A percentile compares a stretch with the other conserved stretches of the same genome.
These are phyloP conservation scores for Venturia asperata DNA, from an alignment of 2,329 filamentous ascomycete genomes.

Conservation along the genomic window DNA sequence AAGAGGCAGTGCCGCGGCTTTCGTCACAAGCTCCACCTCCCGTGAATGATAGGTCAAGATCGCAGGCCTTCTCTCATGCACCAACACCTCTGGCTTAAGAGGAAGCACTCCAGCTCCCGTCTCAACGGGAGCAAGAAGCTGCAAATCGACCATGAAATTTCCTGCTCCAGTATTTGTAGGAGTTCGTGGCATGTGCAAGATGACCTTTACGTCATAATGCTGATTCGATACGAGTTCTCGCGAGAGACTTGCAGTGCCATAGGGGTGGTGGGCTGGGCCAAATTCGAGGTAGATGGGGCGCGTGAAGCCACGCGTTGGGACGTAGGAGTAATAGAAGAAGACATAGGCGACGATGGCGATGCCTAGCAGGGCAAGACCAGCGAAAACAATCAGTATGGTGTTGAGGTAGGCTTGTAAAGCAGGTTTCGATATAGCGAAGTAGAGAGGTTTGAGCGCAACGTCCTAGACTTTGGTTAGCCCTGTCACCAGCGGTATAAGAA, in stretches of 20 bases:
- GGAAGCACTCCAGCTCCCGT: slow-evolving; percentile 13
- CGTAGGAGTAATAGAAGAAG: slow-evolving; percentile 61
- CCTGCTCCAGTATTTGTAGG: slow-evolving; percentile 67
- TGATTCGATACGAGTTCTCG: slow-evolving; percentile 60
- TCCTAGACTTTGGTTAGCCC: slow-evolving; percentile 36
- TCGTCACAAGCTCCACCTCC: slow-evolving; percentile 55
- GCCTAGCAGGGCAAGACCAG: slow-evolving; percentile 49
- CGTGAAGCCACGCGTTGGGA: slow-evolving; percentile 57
- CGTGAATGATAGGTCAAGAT: slow-evolving; percentile 74
- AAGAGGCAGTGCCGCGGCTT: slow-evolving; percentile 57
- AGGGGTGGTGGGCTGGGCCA: slow-evolving; percentile 36
- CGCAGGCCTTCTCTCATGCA: slow-evolving; percentile 56
- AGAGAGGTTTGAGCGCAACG: slow-evolving; percentile 47
- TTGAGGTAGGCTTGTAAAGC: slow-evolving; percentile 60
- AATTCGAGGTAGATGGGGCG: slow-evolving; percentile 61
- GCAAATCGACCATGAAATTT: slow-evolving; percentile 90
- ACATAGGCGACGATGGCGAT: slow-evolving; percentile 55
- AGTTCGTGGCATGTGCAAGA: slow-evolving; percentile 70
- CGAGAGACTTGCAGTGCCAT: slow-evolving; percentile 19
- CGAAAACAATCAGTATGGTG: slow-evolving; percentile 46
- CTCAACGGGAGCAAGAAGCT: slow-evolving; percentile 46
- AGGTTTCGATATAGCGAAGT: slow-evolving; percentile 47
- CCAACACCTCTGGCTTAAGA: slow-evolving; percentile 25
- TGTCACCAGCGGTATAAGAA: not conserved
- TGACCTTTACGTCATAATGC: slow-evolving; percentile 74